Conservation (phyloP, 352 stramenopile genomes). For the Aphanomyces invadans region DNA sequence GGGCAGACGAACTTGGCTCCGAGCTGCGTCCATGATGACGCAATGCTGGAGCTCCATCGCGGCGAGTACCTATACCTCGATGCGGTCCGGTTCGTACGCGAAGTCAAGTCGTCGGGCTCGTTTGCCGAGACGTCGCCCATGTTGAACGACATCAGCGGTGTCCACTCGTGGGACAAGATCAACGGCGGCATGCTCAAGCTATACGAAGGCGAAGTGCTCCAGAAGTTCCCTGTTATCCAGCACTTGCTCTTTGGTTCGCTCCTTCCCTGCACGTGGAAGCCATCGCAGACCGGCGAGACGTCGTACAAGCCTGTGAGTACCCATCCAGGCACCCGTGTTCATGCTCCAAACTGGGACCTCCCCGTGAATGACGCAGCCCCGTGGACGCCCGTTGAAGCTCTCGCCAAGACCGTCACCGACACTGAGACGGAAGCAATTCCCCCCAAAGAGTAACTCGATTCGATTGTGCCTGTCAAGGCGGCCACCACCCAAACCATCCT, state of each 20-base stretch:
- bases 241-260: conserved; percentile 96
- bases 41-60: conserved; percentile 47
- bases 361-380: conserved; percentile 52
- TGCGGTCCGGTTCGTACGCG: conserved; percentile 88
- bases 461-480: too few relatives aligned
- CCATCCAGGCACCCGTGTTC: conserved; percentile 48
- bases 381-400: conserved; percentile 52
- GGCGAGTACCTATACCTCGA: conserved; percentile 90
- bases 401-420: conserved; percentile 36
- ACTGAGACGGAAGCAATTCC: conserved; percentile 33
- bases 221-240: conserved; percentile 97
- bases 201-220: conserved; percentile 95
- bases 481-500: background rate
- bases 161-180: conserved; percentile 89
- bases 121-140: conserved; percentile 93
- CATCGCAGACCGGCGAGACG: conserved; percentile 34
- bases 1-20: conserved; percentile 63
- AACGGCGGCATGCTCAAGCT: conserved; percentile 86
- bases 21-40: conserved; percentile 65
- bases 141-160: conserved; percentile 87
- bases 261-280: conserved; percentile 79
- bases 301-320: conserved; percentile 29
- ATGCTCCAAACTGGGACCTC: conserved; percentile 61
- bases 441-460: too few relatives aligned
- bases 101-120: conserved; percentile 82